Evolutionary conservation across 2,329 filamentous ascomycete species (phyloP), one percentile per base, ranked within the genome.

Genomic region (Fusarium duplospermum): DNA sequence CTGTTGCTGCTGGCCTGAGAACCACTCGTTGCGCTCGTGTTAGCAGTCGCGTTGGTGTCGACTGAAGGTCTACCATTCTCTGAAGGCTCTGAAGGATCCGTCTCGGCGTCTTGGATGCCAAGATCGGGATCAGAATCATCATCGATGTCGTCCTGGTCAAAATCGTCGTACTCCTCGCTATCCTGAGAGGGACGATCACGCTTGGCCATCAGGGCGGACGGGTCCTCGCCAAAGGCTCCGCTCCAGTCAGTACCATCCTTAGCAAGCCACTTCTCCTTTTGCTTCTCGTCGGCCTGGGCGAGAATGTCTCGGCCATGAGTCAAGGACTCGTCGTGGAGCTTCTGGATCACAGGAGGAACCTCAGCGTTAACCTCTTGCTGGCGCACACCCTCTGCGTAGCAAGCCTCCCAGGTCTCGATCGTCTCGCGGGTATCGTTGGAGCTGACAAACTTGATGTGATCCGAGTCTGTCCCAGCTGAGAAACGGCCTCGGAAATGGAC

Each of bases 401-500:
- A 98, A 1, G 95, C 94, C 82, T 98, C 95, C 94, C 95, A 98
- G 0, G 93, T 93, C 84, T 98, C 96, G 73, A 94, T 97, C 0
- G 95, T 98, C 85, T 98, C 96, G 35, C 96, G 92, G 1, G 93
- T 92, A 80, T 97, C 92, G 78, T 97, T 98, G 82, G 97, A 94
- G 57, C 91, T 89, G 24, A 98, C 92, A 76, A 98, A 98, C 2
- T 87, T 88, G 74, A 94, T 89, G 80, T 98, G 96, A 20, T 94
- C 93, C 63, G 94, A 91, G 80, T 98, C 95, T 58, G 94, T 97
- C 16, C 96, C 96, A 0, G 95, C 92, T 73, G 96, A 97, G 86
- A 98, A 98, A 14, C 91, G 89, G 13, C 91, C 94, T 2, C 88
- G 87, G 87, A 98, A 98, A 38, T 91, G 89, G 14, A 98, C 85